Conservation (phyloP, 2,329 filamentous ascomycete species). For the Ceratocystis albifundus region DNA sequence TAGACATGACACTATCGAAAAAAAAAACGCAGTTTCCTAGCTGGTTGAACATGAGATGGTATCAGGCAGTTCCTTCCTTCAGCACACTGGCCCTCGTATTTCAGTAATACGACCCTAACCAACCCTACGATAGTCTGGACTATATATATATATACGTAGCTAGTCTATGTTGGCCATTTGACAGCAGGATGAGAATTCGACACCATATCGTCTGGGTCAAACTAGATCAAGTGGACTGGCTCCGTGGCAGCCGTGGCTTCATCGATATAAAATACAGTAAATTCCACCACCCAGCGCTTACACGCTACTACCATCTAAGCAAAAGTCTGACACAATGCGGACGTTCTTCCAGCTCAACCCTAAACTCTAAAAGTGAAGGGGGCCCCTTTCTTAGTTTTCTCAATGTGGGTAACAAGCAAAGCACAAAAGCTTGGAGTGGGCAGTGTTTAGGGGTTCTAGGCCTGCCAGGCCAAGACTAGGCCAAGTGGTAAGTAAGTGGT, state of each 20-base stretch:
- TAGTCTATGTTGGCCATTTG: neutral
- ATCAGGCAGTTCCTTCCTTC: neutral
- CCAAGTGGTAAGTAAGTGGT: neutral
- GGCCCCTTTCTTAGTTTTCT: neutral
- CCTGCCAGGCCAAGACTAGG: neutral
- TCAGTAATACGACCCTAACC: neutral
- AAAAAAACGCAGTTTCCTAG: neutral
- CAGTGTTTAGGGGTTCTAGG: neutral
- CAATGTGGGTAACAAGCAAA: too few relatives aligned
- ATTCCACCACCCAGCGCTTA: neutral
- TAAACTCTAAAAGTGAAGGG: constrained; percentile 5
- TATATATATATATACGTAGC: neutral
- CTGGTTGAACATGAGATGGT: neutral
- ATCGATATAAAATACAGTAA: neutral
- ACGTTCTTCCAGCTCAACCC: neutral
- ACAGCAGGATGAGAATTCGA: too few relatives aligned
- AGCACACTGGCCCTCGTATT: neutral
- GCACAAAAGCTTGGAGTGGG: neutral
- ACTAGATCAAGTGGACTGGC: too few relatives aligned
- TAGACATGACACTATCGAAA: neutral
- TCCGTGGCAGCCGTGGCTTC: neutral
- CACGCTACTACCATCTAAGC: neutral
- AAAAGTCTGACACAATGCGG: neutral
- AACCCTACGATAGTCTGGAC: neutral
- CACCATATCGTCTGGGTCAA: too few relatives aligned